phyloP scores from a whole-genome alignment of 441 rosid species.

The Eruca vesicaria region DNA sequence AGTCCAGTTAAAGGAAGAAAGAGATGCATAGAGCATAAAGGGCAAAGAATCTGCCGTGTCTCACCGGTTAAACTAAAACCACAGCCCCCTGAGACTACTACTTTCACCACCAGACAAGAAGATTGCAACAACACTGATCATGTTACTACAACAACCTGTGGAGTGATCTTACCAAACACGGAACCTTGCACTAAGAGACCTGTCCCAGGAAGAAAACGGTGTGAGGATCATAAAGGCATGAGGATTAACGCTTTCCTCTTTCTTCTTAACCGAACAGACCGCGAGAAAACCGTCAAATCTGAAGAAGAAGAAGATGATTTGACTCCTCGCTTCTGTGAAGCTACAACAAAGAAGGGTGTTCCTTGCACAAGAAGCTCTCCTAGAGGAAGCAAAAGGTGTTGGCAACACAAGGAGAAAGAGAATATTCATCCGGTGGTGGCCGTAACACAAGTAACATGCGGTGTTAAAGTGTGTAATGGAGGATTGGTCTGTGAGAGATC shows the following conservation, averaged over 20 bases:
- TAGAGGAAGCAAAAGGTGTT: slow-evolving; percentile 42
- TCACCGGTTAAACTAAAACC: no score
- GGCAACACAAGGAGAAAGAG: slow-evolving; percentile 30
- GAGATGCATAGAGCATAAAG: slow-evolving; percentile 34
- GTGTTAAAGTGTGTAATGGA: background rate
- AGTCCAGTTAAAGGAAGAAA: slow-evolving; percentile 30
- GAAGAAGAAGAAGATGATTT: slow-evolving; percentile 4
- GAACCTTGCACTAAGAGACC: slow-evolving; percentile 31
- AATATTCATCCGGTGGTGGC: background rate
- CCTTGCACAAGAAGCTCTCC: slow-evolving; percentile 36
- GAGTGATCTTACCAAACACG: slow-evolving; percentile 37
- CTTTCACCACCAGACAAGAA: no score
- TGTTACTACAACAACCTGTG: slow-evolving; percentile 34
- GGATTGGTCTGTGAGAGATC: background rate
- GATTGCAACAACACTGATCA: no score
- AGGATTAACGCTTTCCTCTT: slow-evolving; percentile 30
- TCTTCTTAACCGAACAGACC: slow-evolving; percentile 26
- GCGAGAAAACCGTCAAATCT: slow-evolving; percentile 30
- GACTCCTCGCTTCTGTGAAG: slow-evolving; percentile 25
- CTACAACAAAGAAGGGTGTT: slow-evolving; percentile 29
- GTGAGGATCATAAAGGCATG: slow-evolving; percentile 51
- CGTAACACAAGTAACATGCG: background rate
- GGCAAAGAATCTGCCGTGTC: no score
- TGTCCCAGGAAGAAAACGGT: slow-evolving; percentile 50
- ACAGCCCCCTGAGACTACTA: no score